Evolutionary conservation across 768 basidiomycete species (phyloP), one percentile per base, ranked within the genome.

Genomic region (Amylocystis lapponica): DNA sequence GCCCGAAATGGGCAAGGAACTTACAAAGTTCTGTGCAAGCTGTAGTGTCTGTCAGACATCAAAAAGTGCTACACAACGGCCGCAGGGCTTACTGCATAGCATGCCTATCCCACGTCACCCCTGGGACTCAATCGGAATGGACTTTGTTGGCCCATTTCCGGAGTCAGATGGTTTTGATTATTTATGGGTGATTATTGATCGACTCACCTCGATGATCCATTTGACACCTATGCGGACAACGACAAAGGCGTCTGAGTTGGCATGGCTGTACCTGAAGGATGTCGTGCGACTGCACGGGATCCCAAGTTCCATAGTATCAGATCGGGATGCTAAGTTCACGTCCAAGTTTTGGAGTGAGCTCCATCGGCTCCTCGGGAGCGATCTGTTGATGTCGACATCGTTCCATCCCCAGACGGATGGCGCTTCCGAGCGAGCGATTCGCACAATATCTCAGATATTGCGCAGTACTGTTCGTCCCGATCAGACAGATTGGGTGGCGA

Each of bases 91-190:
- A n/a, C n/a, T n/a, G n/a, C n/a, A n/a, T n/a, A n/a, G n/a, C n/a
- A n/a, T n/a, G n/a, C n/a, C n/a, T n/a, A n/a, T n/a, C n/a, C n/a
- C n/a, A n/a, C n/a, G n/a, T n/a, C n/a, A n/a, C n/a, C n/a, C n/a
- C n/a, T n/a, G n/a, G n/a, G n/a, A n/a, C n/a, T n/a, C n/a, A n/a
- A n/a, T n/a, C n/a, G n/a, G n/a, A n/a, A 67, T 72, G 38, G 70
- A 72, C 50, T 71, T 71, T 29, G 43, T 71, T 0, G 68, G 61
- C 0, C 64, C 61, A 1, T 52, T 72, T 9, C 69, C 66, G 11
- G 26, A 47, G 14, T 54, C 36, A 0, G 16, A 57, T 2, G 56
- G 49, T 0, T 62, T 26, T 17, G 61, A 67, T 30, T 46, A 41
- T 12, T 41, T 66, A 0, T 59, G 46, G 13, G 53, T 61, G 0